Base-by-base conservation (phyloP, 2,329 filamentous ascomycete species). In the Aspergillus piperis region DNA sequence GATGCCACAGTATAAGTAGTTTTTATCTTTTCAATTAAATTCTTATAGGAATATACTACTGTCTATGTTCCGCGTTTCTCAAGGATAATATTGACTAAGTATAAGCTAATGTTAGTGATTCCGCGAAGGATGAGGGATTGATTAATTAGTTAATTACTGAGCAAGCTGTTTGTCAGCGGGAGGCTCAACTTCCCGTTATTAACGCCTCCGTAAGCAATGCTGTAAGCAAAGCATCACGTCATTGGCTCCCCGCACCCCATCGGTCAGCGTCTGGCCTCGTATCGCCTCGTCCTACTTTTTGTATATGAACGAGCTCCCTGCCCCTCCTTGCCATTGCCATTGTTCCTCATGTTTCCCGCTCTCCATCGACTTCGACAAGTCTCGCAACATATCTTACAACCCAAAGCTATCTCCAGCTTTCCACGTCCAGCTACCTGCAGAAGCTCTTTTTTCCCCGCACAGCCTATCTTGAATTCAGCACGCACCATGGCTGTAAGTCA, bases 401-500 rank as follows among this genome's bases (percentile, higher is more conserved):
- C 56, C 54, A 63, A 60, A 62, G 30, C 44, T 57, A 30, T 64
- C 39, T 50, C 63, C 41, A 27, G 60, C 11, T 63, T 63, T 30
- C 47, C 63, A 11, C 47, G 15, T 56, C 25, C 58, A 19, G 47
- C 59, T 61, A 36, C 61, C 58, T 58, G 53, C 53, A 61, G 54
- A 62, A 66, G 32, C 64, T 62, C 64, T 48, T 48, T 62, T 17
- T 60, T 68, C 66, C 57, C 66, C 65, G 59, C 70, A 68, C 23
- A 27, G 58, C 63, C 59, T 17, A 17, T 51, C 51, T 52, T 55
- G 19, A 54, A 55, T 50, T 50, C 59, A 53, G 56, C 61, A 30
- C 68, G 69, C 70, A 72, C 59, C 52, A 77, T 77, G 74, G 66
- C 74, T 55, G 74, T 77, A 73, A 55, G 70, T 36, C 32, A 36